Conservation (phyloP, 257 asterid species). For the Lavandula angustifolia region DNA sequence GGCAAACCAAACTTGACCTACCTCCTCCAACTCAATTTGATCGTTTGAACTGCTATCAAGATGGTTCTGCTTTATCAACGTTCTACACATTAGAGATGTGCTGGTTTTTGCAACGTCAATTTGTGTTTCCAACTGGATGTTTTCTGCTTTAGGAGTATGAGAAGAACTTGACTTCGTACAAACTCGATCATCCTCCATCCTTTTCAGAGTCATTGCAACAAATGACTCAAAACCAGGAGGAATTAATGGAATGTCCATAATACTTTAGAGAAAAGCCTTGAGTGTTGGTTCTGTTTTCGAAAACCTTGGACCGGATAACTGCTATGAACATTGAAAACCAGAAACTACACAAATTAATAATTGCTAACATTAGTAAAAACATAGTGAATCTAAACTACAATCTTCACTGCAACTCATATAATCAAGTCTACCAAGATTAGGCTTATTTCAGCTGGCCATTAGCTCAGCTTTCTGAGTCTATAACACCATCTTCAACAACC, state of each 20-base stretch:
- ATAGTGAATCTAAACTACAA: background rate
- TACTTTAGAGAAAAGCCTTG: background rate
- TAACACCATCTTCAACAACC: background rate
- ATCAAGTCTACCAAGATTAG: background rate
- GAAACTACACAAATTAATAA: too few species aligned
- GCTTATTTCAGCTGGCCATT: background rate
- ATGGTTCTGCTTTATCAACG: slow-evolving; percentile 51
- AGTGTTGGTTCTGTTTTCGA: too few species aligned
- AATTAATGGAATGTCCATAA: slow-evolving; percentile 61
- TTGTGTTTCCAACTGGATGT: slow-evolving; percentile 43
- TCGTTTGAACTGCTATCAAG: slow-evolving; percentile 56
- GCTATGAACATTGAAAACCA: too few species aligned
- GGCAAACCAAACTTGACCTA: slow-evolving; percentile 32
- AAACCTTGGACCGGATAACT: too few species aligned
- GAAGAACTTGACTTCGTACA: slow-evolving; percentile 39
- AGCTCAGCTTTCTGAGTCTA: too few species aligned
- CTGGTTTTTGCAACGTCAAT: slow-evolving; percentile 40
- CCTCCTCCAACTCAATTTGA: slow-evolving; percentile 68
- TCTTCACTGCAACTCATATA: background rate
- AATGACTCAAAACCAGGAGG: slow-evolving; percentile 94
- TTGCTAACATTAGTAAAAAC: too few species aligned
- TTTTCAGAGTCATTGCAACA: slow-evolving; percentile 57
- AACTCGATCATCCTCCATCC: slow-evolving; percentile 44
- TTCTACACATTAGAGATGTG: slow-evolving; percentile 46
- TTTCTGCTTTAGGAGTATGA: slow-evolving; percentile 39